Evolutionary conservation across 495 filamentous ascomycete genomes (phyloP).

Genomic region (Ascodesmis nigricans): DNA sequence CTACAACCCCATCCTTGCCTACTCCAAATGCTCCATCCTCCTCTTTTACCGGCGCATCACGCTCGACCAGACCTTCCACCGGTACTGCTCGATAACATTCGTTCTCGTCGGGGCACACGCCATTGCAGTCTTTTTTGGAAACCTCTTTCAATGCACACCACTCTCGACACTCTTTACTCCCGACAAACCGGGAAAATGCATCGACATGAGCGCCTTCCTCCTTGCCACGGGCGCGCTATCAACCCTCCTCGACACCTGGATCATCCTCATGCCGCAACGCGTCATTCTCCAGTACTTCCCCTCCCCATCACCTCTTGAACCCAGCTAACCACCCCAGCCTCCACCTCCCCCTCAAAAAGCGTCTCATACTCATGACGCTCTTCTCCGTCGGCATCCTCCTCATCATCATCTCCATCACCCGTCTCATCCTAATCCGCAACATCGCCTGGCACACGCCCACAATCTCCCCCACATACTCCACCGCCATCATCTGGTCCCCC

Average conservation of each 20-base stretch:
- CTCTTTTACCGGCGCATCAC: slow-evolving; percentile 33
- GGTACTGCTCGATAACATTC: slow-evolving; percentile 28
- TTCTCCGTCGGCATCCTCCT: slow-evolving; percentile 26
- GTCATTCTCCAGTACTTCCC: too few species aligned
- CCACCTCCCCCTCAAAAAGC: slow-evolving; percentile 26
- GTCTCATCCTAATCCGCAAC: too few species aligned
- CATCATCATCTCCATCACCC: neutral
- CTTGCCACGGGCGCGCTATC: slow-evolving; percentile 28
- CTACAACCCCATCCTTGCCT: slow-evolving; percentile 40
- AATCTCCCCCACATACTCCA: too few species aligned
- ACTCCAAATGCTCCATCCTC: slow-evolving; percentile 37
- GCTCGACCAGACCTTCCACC: slow-evolving; percentile 27
- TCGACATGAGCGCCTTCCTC: slow-evolving; percentile 12
- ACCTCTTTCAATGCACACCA: slow-evolving; percentile 36
- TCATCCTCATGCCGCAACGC: slow-evolving; percentile 29
- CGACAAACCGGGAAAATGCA: slow-evolving; percentile 11
- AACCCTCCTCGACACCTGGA: slow-evolving; percentile 29
- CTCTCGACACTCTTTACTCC: slow-evolving; percentile 29
- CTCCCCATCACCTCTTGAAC: too few species aligned
- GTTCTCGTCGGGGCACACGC: slow-evolving; percentile 31
- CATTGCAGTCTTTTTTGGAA: slow-evolving; percentile 32
- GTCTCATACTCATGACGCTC: slow-evolving; percentile 27
- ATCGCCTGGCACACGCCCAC: too few species aligned
- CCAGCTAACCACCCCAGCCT: too few species aligned
- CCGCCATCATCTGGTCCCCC: slow-evolving; percentile 2